These are phyloP conservation scores for Cryoendolithus antarcticus DNA, from an alignment of 2,329 filamentous ascomycete genomes.

Conservation along the genomic window DNA sequence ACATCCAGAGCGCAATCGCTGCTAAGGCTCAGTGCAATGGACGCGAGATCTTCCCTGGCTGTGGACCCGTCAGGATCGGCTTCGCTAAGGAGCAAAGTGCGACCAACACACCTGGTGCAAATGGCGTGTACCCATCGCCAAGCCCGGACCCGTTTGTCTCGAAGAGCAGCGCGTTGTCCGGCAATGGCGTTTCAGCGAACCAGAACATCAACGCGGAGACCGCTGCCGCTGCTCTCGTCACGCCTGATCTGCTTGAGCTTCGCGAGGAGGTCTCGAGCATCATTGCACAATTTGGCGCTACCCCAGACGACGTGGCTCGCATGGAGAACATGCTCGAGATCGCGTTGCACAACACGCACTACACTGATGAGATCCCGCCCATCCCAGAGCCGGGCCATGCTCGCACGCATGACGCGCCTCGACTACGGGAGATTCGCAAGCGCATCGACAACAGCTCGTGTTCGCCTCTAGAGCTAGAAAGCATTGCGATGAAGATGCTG, in stretches of 20 bases:
- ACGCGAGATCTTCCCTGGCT: slow-evolving; percentile 96
- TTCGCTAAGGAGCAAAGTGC: slow-evolving; percentile 92
- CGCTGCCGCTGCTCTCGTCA: slow-evolving; percentile 45
- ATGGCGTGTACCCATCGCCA: slow-evolving; percentile 77
- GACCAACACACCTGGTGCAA: slow-evolving; percentile 75
- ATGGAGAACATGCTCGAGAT: slow-evolving; percentile 64
- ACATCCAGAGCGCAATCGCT: slow-evolving; percentile 75
- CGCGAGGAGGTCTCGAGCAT: slow-evolving; percentile 74
- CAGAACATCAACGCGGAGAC: slow-evolving; percentile 31
- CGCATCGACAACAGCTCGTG: slow-evolving; percentile 91
- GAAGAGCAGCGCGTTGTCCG: slow-evolving; percentile 25
- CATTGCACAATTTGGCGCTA: slow-evolving; percentile 76
- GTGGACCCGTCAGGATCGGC: slow-evolving; percentile 87
- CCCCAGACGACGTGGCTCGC: slow-evolving; percentile 59
- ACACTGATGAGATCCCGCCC: slow-evolving; percentile 73
- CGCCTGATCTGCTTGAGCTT: slow-evolving; percentile 65
- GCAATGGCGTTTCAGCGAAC: slow-evolving; percentile 18
- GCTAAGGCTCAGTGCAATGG: slow-evolving; percentile 83
- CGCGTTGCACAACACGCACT: slow-evolving; percentile 62
- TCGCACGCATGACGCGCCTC: slow-evolving; percentile 83
- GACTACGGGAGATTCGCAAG: slow-evolving; percentile 90
- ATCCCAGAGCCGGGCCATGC: slow-evolving; percentile 80
- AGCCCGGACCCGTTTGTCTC: slow-evolving; percentile 69
- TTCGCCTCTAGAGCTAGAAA: slow-evolving; percentile 77
- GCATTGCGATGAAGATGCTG: slow-evolving; percentile 84